phyloP scores from a whole-genome alignment of 2,329 filamentous ascomycete species.

The Aspergillus chevalieri region DNA sequence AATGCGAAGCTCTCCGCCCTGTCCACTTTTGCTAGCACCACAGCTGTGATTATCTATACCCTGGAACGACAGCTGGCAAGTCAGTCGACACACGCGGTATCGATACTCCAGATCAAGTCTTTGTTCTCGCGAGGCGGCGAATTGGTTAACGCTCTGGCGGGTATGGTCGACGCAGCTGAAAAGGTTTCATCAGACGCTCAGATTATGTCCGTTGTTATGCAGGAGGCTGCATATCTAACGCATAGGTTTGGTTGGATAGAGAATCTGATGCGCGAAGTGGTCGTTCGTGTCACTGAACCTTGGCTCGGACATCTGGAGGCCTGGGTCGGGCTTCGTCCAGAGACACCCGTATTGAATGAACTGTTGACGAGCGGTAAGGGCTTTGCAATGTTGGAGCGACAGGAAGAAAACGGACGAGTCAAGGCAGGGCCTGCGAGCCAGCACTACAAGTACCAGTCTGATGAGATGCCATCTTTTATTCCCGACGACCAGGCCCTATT shows the following conservation, averaged over 20 bases:
- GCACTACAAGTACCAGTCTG: slow-evolving; percentile 48
- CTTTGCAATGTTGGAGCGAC: slow-evolving; percentile 56
- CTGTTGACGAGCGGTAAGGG: slow-evolving; percentile 49
- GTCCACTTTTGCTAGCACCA: slow-evolving; percentile 29
- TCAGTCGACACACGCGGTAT: slow-evolving; percentile 19
- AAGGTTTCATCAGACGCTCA: slow-evolving; percentile 51
- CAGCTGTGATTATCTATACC: slow-evolving; percentile 30
- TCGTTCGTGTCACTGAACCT: slow-evolving; percentile 57
- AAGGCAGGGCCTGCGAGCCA: slow-evolving; percentile 55
- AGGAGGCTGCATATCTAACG: slow-evolving; percentile 58
- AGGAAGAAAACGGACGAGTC: slow-evolving; percentile 56
- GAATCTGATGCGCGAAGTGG: slow-evolving; percentile 60
- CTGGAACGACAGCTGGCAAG: slow-evolving; percentile 31
- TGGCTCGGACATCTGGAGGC: slow-evolving; percentile 64
- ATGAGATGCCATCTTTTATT: slow-evolving; percentile 66
- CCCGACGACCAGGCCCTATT: slow-evolving; percentile 60
- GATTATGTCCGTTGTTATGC: slow-evolving; percentile 56
- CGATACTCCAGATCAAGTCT: slow-evolving; percentile 32
- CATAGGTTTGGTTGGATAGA: slow-evolving; percentile 57
- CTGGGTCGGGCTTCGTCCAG: slow-evolving; percentile 66
- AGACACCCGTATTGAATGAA: slow-evolving; percentile 48
- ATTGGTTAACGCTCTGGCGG: slow-evolving; percentile 29
- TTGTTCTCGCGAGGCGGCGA: slow-evolving; percentile 35
- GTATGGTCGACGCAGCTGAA: slow-evolving; percentile 42
- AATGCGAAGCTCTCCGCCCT: slow-evolving; percentile 24